Conservation (phyloP, 176 grass and related monocot species). For the Saccharum spontaneum region DNA sequence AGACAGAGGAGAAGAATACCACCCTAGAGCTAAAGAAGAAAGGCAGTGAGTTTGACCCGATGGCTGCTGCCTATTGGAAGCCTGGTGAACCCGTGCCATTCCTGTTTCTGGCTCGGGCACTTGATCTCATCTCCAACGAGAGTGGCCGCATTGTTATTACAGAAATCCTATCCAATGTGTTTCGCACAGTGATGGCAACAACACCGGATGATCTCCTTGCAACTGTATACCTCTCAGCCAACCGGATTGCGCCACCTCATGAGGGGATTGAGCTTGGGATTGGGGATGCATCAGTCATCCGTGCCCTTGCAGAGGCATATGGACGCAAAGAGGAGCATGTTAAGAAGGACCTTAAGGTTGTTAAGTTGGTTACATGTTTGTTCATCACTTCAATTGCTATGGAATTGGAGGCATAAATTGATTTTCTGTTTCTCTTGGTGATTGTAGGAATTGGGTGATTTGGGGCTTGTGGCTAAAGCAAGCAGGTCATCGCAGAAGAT, state of each 20-base stretch:
- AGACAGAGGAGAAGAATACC: conserved; percentile 39
- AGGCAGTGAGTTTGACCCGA: conserved; percentile 65
- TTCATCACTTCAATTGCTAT: conserved; percentile 10
- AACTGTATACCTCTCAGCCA: conserved; percentile 88
- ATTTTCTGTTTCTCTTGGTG: conserved; percentile 1
- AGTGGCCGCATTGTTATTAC: conserved; percentile 78
- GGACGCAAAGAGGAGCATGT: conserved; percentile 96
- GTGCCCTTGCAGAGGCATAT: conserved; percentile 89
- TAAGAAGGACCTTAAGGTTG: conserved; percentile 89
- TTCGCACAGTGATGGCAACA: conserved; percentile 78
- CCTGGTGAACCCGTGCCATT: conserved; percentile 79
- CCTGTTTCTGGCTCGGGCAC: conserved; percentile 74
- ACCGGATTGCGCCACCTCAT: conserved; percentile 84
- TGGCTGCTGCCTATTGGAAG: conserved; percentile 75
- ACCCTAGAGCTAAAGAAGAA: conserved; percentile 83
- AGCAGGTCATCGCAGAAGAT: conserved; percentile 88
- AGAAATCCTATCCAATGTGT: conserved; percentile 90
- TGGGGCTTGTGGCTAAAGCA: conserved; percentile 94
- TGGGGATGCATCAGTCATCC: conserved; percentile 82
- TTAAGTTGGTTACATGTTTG: conserved; percentile 21
- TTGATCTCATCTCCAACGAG: conserved; percentile 93
- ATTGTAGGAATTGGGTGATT: conserved; percentile 89
- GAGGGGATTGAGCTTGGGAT: conserved; percentile 96
- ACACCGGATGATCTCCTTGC: conserved; percentile 80
- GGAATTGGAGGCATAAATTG: not conserved